Conservation (phyloP, 805 yeast species). For the Blastobotrys terrestris region DNA sequence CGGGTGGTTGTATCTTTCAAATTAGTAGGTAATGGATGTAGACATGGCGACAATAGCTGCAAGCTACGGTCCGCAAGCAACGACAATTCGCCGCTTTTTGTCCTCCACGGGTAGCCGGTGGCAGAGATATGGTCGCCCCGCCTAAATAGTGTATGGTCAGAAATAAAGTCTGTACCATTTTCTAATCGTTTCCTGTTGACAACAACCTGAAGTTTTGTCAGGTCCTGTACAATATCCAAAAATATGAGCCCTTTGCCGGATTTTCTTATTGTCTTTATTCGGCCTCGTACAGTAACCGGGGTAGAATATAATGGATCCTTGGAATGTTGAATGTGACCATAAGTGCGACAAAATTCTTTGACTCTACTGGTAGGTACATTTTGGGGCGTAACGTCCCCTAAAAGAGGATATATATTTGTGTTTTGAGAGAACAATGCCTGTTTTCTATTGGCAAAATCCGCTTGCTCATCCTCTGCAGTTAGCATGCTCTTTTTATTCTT, state of each 20-base stretch:
- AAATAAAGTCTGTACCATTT: conserved; percentile 27
- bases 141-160: conserved; percentile 40
- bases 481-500: conserved; percentile 2
- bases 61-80: conserved; percentile 50
- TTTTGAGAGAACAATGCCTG: background rate
- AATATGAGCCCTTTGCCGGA: conserved; percentile 67
- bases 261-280: conserved; percentile 49
- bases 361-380: conserved; percentile 3
- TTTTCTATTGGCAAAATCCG: conserved; percentile 16
- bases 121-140: conserved; percentile 69
- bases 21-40: conserved; percentile 63
- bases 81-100: conserved; percentile 75
- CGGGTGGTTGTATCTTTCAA: conserved; percentile 50
- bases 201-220: conserved; percentile 52
- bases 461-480: conserved; percentile 4
- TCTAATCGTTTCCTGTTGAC: conserved; percentile 47
- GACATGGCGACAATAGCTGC: conserved; percentile 56
- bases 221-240: conserved; percentile 62
- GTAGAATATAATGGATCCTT: background rate
- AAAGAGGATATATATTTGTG: conserved; percentile 10
- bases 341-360: conserved; percentile 9
- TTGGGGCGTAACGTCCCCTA: conserved; percentile 5
- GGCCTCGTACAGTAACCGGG: conserved; percentile 43
- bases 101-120: conserved; percentile 64
- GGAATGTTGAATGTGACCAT: background rate